Conservation (phyloP, 2,329 filamentous ascomycete species). For the Sporothrix schenckii region DNA sequence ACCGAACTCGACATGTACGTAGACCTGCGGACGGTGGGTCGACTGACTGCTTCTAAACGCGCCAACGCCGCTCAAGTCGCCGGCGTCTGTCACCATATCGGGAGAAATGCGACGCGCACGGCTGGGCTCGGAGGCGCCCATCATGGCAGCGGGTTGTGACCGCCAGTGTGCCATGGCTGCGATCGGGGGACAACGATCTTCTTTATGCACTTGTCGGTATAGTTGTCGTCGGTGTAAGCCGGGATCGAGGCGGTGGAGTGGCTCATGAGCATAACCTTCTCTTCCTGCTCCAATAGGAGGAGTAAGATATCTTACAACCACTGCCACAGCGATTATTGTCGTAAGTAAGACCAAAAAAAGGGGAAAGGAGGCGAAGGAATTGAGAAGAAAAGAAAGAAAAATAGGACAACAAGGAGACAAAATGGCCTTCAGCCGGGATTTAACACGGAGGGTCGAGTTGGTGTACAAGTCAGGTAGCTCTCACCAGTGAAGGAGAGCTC, state of each 20-base stretch:
- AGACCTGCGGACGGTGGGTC: slow-evolving; percentile 49
- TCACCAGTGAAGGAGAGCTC: not conserved
- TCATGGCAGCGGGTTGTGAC: slow-evolving; percentile 14
- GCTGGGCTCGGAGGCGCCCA: slow-evolving; percentile 18
- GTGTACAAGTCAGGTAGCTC: not conserved
- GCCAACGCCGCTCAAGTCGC: slow-evolving; percentile 18
- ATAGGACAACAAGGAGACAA: not conserved
- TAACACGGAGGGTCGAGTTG: slow-evolving; percentile 4
- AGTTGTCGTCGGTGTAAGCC: not conserved
- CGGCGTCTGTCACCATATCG: slow-evolving; percentile 20
- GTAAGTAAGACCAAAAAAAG: slow-evolving; percentile 9
- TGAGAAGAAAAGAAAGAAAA: not conserved
- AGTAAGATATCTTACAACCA: slow-evolving; percentile 18
- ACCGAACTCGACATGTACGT: slow-evolving; percentile 57
- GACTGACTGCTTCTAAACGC: slow-evolving; percentile 24
- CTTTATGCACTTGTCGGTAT: slow-evolving; percentile 5
- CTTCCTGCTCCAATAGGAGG: slow-evolving; percentile 11
- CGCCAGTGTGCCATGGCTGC: slow-evolving; percentile 24
- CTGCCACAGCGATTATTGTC: slow-evolving; percentile 7
- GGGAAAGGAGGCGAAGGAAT: slow-evolving; percentile 7
- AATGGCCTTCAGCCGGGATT: slow-evolving; percentile 8
- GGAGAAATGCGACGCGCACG: slow-evolving; percentile 8
- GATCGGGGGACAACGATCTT: not conserved
- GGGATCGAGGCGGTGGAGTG: not conserved
- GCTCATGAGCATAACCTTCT: slow-evolving; percentile 4